Evolutionary conservation across 148 eudicot species (phyloP), one percentile per base, ranked within the genome.

Genomic region (Heliamphora exappendiculata): DNA sequence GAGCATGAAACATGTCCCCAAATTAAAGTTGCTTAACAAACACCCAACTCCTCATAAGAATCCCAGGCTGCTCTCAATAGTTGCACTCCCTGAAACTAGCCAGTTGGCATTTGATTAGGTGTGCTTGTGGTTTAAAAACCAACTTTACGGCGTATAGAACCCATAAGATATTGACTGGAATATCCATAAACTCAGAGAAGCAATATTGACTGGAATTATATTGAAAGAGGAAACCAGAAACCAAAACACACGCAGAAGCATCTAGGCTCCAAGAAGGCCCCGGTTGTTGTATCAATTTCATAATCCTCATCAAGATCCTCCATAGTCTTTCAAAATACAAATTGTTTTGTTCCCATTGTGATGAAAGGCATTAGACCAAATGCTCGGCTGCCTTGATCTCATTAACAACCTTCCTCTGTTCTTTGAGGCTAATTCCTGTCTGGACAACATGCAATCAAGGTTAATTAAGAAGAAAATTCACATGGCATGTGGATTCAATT

Each of bases 331-430:
- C 98, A 97, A 65, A 76, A 80, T 13, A 54, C 83, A 68, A 89
- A 89, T 2, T 81, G 75, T 82, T 94, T 92, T 14, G 92, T 89
- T 64, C 96, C 97, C 97, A 90, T 90, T 5, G 97, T 87, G 34
- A 96, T 92, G 83, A 90, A 94, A 76, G 97, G 97, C 89, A 92
- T 79, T 29, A 92, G 84, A 62, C 96, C 97, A 77, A 92, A 92
- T 58, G 97, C 93, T 34, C 97, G 89, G 98, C 98, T 72, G 88
- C 90, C 82, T 93, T 93, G 80, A 93, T 93, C 89, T 93, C 98
- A 81, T 97, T 87, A 42, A 93, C 98, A 75, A 94, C 86, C 82
- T 89, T 92, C 84, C 97, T 88, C 83, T 92, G 98, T 76, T 97
- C 97, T 78, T 94, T 92, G 44, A 93, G 96, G 76, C 97, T 94